These are phyloP conservation scores for Fraxinus paxiana DNA, from an alignment of 305 asterid species.

Conservation along the genomic window DNA sequence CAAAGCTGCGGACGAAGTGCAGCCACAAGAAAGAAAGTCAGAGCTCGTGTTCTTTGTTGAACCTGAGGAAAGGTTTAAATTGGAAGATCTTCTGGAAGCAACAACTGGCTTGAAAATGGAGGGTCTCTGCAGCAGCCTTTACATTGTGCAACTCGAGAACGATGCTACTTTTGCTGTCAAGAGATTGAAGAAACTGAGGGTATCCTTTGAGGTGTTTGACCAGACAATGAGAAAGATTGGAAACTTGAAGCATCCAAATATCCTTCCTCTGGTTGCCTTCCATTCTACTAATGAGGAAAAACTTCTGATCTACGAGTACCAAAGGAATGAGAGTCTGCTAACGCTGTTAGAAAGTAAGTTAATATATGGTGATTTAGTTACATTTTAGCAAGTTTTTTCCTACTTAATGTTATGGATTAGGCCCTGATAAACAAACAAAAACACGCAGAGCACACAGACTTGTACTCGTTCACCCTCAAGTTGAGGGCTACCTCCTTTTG, in stretches of 20 bases:
- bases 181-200: constrained; percentile 37
- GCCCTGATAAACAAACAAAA: not conserved
- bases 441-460: not conserved
- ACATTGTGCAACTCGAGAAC: constrained; percentile 30
- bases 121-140: constrained; percentile 38
- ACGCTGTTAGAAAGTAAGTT: constrained; percentile 34
- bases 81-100: constrained; percentile 44
- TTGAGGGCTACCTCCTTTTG: not conserved
- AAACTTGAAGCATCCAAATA: constrained; percentile 42
- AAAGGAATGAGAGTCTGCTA: constrained; percentile 38
- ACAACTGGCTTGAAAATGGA: constrained; percentile 29
- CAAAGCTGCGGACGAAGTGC: constrained; percentile 11
- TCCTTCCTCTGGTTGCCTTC: constrained; percentile 42
- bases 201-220: constrained; percentile 32
- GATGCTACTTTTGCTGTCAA: constrained; percentile 35
- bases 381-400: not conserved
- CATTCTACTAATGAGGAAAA: constrained; percentile 33
- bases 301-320: constrained; percentile 39
- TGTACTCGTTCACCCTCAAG: not conserved
- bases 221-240: constrained; percentile 39
- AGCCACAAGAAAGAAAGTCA: constrained; percentile 19
- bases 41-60: constrained; percentile 44
- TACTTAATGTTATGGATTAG: not conserved
- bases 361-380: not conserved
- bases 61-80: constrained; percentile 30